These are phyloP conservation scores for Lactuca sativa DNA, from an alignment of 129 eudicot genomes.

Conservation along the genomic window DNA sequence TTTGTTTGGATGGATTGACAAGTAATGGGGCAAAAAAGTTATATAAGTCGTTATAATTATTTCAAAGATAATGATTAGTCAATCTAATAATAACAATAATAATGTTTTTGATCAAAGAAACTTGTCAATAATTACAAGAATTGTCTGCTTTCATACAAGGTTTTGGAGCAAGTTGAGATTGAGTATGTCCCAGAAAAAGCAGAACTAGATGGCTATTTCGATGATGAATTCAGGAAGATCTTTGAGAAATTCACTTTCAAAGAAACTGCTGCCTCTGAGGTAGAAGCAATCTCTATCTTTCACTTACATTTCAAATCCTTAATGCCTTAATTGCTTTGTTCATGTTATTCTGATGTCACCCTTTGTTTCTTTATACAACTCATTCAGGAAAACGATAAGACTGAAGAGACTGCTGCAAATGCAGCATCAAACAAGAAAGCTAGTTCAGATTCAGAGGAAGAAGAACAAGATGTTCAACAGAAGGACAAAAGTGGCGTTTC, in stretches of 20 bases:
- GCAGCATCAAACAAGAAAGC: conserved; percentile 67
- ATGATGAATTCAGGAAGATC: conserved; percentile 81
- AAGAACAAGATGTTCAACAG: conserved; percentile 73
- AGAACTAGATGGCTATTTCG: conserved; percentile 64
- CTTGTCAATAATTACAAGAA: not conserved
- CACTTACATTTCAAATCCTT: not conserved
- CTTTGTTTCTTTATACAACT: not conserved
- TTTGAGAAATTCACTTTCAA: conserved; percentile 75
- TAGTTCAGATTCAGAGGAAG: conserved; percentile 91
- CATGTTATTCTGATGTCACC: conserved; percentile 2
- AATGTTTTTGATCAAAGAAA: too few relatives aligned
- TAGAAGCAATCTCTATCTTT: conserved; percentile 21
- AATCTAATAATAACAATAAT: too few relatives aligned
- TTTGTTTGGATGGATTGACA: too few relatives aligned
- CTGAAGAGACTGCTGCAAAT: conserved; percentile 56
- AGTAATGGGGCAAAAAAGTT: too few relatives aligned
- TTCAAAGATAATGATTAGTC: too few relatives aligned
- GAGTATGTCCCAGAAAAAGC: conserved; percentile 86
- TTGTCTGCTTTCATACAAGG: conserved; percentile 29
- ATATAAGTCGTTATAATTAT: too few relatives aligned
- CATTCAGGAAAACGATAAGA: conserved; percentile 64
- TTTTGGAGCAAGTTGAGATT: conserved; percentile 65
- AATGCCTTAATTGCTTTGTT: not conserved
- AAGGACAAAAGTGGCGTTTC: conserved; percentile 85
- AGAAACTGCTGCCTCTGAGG: conserved; percentile 66